A percentile compares a stretch with the other conserved stretches of the same genome.
phyloP scores from a whole-genome alignment of 1,284 basidiomycete genomes.

The Microbotryum lychnidis-dioicae region DNA sequence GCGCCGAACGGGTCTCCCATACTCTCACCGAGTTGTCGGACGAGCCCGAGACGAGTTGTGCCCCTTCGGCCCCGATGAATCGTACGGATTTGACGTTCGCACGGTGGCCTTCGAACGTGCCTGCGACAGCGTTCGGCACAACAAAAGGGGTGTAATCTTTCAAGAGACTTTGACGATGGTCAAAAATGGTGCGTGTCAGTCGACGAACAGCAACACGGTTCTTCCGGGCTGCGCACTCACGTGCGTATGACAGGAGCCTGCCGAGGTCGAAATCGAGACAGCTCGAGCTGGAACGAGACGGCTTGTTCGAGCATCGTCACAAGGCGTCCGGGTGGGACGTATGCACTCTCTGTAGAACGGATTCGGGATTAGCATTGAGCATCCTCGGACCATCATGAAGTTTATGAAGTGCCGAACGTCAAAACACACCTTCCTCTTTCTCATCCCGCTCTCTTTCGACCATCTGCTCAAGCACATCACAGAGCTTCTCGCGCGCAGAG shows the following conservation, averaged over 20 bases:
- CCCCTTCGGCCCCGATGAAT: constrained; percentile 41
- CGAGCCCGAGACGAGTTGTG: constrained; percentile 43
- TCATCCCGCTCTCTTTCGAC: constrained; percentile 11
- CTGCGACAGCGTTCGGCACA: constrained; percentile 35
- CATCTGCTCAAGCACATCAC: constrained; percentile 33
- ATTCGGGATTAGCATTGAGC: not conserved
- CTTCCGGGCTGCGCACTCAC: constrained; percentile 33
- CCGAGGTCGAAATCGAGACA: constrained; percentile 38
- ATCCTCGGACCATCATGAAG: not conserved
- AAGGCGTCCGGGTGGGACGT: constrained; percentile 43
- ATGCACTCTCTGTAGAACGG: constrained; percentile 14
- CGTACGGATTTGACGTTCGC: constrained; percentile 46
- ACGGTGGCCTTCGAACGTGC: constrained; percentile 40
- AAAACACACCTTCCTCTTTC: constrained; percentile 2
- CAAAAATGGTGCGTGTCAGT: constrained; percentile 29
- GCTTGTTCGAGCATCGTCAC: constrained; percentile 44
- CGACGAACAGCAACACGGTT: constrained; percentile 33
- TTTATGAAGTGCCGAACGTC: too few relatives aligned
- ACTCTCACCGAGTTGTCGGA: constrained; percentile 40
- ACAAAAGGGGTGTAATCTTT: constrained; percentile 37
- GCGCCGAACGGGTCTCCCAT: constrained; percentile 5
- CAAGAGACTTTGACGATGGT: constrained; percentile 31
- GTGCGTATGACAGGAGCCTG: constrained; percentile 38
- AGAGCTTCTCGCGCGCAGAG: constrained; percentile 42
- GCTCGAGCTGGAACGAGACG: constrained; percentile 45